Evolutionary conservation across 768 basidiomycete species (phyloP), one percentile per base, ranked within the genome.

Genomic region (Sporobolomyces phaffii): DNA sequence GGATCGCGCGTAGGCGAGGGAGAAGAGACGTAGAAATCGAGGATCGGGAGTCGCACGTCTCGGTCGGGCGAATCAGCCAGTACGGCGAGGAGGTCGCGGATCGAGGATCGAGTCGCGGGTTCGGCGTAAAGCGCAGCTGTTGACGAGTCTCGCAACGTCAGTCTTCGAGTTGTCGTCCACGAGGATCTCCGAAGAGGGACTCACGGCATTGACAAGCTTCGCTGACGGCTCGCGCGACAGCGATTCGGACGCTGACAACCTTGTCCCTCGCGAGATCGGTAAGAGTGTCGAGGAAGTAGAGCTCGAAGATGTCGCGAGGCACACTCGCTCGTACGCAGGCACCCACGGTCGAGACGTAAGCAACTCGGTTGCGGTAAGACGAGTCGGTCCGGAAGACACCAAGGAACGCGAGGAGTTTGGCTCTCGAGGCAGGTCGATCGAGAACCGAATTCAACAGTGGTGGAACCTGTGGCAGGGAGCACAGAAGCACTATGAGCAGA

Each of bases 181-280:
- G n/a, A 26, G 31, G 3, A 1, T 17, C 2, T 15, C 11, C 3
- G 28, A 38, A n/a, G 28, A 40, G 38, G 10, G 18, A 70, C 76
- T 41, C 24, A 75, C 75, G 62, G 22, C 61, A 52, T 5, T 62
- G 74, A 28, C 77, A 78, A 2, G 79, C 72, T 29, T 74, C 68
- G 3, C 84, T 84, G 45, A 86, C 78, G 50, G 90, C 82, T 53
- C 91, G 83, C n/a, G 92, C 87, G 3, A 91, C 82, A 10, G 85
- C 87, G 62, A 96, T 90, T 50, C 91, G 83, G 38, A 96, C 91
- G 66, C 90, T 91, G 56, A 88, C 81, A 17, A 94, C 85, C 40
- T 75, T 74, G 74, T 97, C 93, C 36, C 80, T 75, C 7, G 84
- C 83, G 45, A 93, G 80, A 48, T 75, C 73, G 31, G 80, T 77